Conservation (phyloP, 2,329 filamentous ascomycete species). For the Xylariomycetidae sp. region DNA sequence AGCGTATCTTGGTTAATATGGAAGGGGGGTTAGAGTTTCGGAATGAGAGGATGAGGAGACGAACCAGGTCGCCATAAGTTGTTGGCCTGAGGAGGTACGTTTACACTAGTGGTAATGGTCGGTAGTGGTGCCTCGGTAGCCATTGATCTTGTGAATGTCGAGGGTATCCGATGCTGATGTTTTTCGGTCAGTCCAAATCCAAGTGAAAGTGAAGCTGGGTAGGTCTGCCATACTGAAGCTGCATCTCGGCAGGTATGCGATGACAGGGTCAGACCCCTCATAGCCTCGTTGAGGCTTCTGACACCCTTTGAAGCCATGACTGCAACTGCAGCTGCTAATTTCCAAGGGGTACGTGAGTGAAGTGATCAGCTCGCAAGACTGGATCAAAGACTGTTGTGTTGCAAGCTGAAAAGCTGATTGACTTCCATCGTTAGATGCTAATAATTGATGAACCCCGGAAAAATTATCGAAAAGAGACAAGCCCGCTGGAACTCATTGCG, state of each 20-base stretch:
- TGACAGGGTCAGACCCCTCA: slow-evolving; percentile 44
- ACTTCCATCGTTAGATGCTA: too few species aligned
- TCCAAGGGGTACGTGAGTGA: not conserved
- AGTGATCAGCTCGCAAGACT: too few species aligned
- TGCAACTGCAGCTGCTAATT: slow-evolving; percentile 2
- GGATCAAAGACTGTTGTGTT: too few species aligned
- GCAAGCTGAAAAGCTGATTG: too few species aligned
- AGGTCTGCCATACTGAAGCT: slow-evolving; percentile 21
- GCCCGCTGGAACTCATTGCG: too few species aligned
- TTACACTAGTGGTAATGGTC: slow-evolving; percentile 31
- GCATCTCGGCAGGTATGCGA: slow-evolving; percentile 36
- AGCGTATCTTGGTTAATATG: slow-evolving; percentile 6
- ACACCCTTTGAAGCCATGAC: slow-evolving; percentile 45
- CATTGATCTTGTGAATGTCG: slow-evolving; percentile 48
- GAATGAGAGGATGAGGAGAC: slow-evolving; percentile 6
- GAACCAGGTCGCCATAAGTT: slow-evolving; percentile 42
- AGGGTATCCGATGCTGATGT: slow-evolving; percentile 21
- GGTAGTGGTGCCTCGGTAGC: slow-evolving; percentile 46
- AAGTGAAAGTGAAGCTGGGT: too few species aligned
- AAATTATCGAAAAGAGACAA: slow-evolving; percentile 22
- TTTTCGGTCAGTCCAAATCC: too few species aligned
- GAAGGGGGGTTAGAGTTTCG: slow-evolving; percentile 1
- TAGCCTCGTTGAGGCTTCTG: slow-evolving; percentile 48
- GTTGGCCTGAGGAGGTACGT: slow-evolving; percentile 26
- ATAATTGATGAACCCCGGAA: slow-evolving; percentile 17